These are phyloP conservation scores for Vaccinium myrtillus DNA, from an alignment of 148 eudicot genomes.

Conservation along the genomic window DNA sequence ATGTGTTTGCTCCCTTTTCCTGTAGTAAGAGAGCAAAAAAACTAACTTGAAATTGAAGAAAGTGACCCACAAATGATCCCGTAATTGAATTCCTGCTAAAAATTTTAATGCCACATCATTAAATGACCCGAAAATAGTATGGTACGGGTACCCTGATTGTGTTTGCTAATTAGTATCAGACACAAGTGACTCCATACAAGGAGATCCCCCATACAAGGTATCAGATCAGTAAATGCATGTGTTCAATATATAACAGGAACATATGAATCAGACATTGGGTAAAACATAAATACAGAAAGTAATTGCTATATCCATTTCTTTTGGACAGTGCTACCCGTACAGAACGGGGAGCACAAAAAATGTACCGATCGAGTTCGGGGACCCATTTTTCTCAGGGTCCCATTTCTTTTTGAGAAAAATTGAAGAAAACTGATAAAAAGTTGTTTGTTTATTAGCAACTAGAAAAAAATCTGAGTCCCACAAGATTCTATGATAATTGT, in stretches of 20 bases:
- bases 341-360: not conserved
- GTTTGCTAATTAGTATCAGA: not conserved
- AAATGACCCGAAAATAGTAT: not conserved
- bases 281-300: not conserved
- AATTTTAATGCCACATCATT: not conserved
- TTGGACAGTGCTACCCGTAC: too few relatives aligned
- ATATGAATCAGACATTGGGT: not conserved
- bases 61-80: not conserved
- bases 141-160: not conserved
- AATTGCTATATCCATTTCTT: not conserved
- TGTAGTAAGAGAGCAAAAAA: not conserved
- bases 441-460: too few relatives aligned
- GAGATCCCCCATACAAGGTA: not conserved
- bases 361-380: too few relatives aligned
- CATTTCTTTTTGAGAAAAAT: too few relatives aligned
- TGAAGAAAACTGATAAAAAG: too few relatives aligned
- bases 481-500: not conserved
- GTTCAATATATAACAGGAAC: not conserved
- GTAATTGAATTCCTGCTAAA: not conserved
- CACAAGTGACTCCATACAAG: not conserved
- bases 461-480: not conserved
- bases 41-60: not conserved
- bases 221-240: not conserved
- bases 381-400: too few relatives aligned
- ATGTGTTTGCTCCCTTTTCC: not conserved